Conservation (phyloP, 768 basidiomycete genomes). For the Boletus insuetus region DNA sequence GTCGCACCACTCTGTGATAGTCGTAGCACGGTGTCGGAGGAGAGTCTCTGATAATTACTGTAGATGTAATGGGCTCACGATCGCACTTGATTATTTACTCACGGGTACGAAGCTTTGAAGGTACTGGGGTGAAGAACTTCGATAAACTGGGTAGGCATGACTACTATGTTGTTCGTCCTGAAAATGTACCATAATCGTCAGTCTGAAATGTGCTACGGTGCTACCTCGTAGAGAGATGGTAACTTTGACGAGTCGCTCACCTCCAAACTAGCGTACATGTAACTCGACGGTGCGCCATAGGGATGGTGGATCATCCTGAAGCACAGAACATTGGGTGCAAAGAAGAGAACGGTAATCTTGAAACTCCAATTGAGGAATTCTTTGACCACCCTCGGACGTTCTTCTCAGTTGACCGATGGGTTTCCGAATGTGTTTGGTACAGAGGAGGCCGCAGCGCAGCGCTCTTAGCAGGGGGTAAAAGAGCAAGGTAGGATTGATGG, state of each 20-base stretch:
- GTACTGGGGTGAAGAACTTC: conserved; percentile 11
- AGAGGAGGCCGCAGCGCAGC: neutral
- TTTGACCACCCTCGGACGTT: neutral
- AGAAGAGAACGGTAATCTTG: conserved; percentile 1
- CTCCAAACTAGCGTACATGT: conserved; percentile 20
- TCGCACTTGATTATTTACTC: neutral
- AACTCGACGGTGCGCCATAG: conserved; percentile 28
- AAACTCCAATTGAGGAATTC: neutral
- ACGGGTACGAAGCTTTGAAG: conserved; percentile 30
- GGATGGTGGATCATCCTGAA: conserved; percentile 31
- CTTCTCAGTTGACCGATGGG: neutral
- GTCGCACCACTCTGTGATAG: conserved; percentile 8
- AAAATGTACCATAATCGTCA: neutral
- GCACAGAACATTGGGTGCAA: conserved; percentile 17
- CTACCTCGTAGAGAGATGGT: neutral
- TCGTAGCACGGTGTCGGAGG: conserved; percentile 18
- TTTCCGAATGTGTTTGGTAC: conserved; percentile 3
- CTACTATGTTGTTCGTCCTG: conserved; percentile 9
- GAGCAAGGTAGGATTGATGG: neutral
- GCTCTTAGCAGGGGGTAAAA: neutral
- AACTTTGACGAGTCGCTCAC: conserved; percentile 9
- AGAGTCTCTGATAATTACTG: conserved; percentile 22
- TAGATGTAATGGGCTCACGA: neutral
- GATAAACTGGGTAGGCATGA: neutral
- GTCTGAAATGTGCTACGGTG: neutral